Evolutionary conservation across 2,329 filamentous ascomycete genomes (phyloP).

Genomic region (Thelonectria rubi): DNA sequence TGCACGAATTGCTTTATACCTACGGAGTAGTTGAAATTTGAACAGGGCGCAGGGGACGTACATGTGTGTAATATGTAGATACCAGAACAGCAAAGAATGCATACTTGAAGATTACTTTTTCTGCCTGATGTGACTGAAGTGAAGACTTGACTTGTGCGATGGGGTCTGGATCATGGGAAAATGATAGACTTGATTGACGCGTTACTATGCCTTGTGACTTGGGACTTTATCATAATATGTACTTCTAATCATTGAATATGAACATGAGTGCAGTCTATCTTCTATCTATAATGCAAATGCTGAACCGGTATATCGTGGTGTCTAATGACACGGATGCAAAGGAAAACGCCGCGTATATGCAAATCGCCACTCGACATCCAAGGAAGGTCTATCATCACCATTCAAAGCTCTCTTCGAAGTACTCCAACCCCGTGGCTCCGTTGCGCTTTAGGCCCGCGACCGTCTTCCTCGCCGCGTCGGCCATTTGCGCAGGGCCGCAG

Average conservation of each 20-base stretch:
- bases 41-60: conserved; percentile 4
- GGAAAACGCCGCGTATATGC: too few relatives aligned
- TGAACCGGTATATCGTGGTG: neutral
- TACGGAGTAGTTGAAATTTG: conserved; percentile 18
- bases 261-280: neutral
- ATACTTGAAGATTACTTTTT: conserved; percentile 5
- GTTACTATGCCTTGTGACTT: too few relatives aligned
- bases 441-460: conserved; percentile 45
- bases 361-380: neutral
- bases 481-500: conserved; percentile 56
- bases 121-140: neutral
- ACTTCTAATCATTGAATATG: neutral
- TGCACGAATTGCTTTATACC: conserved; percentile 15
- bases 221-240: neutral
- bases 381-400: conserved; percentile 45
- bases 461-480: conserved; percentile 52
- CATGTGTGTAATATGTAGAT: conserved; percentile 27
- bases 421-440: conserved; percentile 46
- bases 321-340: neutral
- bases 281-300: conserved; percentile 2
- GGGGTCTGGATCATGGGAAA: too few relatives aligned
- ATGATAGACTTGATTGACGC: too few relatives aligned
- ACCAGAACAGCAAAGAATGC: conserved; percentile 21
- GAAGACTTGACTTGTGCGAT: too few relatives aligned
- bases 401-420: conserved; percentile 56